These are phyloP conservation scores for Lenwebbia sp. DNA, from an alignment of 345 rosid species.

Conservation along the genomic window DNA sequence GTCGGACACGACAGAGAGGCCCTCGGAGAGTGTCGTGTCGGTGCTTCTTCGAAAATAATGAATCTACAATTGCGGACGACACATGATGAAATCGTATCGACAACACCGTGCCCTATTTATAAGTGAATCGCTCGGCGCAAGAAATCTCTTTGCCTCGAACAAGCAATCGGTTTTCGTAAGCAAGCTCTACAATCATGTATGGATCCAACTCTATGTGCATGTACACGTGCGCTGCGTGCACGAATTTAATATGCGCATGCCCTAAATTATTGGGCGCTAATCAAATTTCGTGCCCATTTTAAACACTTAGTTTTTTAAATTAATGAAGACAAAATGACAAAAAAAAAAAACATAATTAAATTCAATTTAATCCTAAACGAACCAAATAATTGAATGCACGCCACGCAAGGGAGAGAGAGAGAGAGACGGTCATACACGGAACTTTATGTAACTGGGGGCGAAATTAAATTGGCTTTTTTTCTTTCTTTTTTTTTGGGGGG, in stretches of 20 bases:
- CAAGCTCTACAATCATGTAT: background rate
- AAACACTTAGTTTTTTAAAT: background rate
- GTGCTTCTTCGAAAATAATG: no score
- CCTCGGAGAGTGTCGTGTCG: no score
- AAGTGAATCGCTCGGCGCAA: background rate
- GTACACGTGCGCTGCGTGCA: background rate
- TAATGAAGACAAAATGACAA: background rate
- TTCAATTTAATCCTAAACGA: background rate
- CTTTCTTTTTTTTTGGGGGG: background rate
- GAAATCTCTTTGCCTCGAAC: background rate
- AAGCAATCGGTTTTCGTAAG: background rate
- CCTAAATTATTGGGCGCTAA: background rate
- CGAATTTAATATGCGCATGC: background rate
- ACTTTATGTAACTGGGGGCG: background rate
- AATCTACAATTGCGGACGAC: background rate
- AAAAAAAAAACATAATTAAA: fast-evolving
- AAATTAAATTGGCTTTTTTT: background rate
- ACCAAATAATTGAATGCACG: background rate
- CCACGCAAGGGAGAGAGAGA: background rate
- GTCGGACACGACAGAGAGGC: no score
- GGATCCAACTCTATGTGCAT: background rate
- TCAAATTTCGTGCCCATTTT: background rate
- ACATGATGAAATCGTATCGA: background rate
- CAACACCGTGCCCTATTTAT: background rate
- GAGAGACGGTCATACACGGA: background rate